These are phyloP conservation scores for Auriscalpium vulgare DNA, from an alignment of 768 basidiomycete species.

Conservation along the genomic window DNA sequence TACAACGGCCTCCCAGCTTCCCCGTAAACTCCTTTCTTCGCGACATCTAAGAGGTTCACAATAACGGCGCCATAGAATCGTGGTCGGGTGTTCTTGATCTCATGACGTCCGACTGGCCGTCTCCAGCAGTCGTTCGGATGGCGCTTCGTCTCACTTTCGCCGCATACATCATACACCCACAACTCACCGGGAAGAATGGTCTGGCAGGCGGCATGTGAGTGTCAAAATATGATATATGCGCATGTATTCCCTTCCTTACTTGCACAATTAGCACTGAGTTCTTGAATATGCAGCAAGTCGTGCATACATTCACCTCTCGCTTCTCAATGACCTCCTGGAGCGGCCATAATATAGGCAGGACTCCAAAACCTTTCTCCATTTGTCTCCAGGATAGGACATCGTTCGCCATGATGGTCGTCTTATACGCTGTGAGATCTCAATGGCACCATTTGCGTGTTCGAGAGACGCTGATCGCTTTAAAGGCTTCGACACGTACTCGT, in stretches of 20 bases:
- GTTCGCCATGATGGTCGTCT: constrained; percentile 14
- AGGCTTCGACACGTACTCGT: background rate
- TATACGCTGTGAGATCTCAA: constrained; percentile 10
- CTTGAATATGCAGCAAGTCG: background rate
- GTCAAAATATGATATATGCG: background rate
- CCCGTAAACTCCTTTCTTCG: constrained; percentile 32
- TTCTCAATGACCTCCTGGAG: background rate
- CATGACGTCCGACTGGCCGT: constrained; percentile 41
- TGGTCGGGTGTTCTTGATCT: constrained; percentile 42
- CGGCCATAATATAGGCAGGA: too few species aligned
- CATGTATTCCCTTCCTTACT: background rate
- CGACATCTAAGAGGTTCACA: background rate
- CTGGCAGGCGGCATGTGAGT: background rate
- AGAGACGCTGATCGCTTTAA: background rate
- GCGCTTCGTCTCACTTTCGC: constrained; percentile 49
- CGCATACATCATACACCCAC: constrained; percentile 43
- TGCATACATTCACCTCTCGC: background rate
- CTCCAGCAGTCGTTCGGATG: constrained; percentile 55
- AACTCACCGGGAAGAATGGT: constrained; percentile 24
- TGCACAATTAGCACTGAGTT: background rate
- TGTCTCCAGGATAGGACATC: constrained; percentile 1
- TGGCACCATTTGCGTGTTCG: background rate
- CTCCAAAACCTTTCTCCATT: too few species aligned
- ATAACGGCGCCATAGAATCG: constrained; percentile 32
- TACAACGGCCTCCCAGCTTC: constrained; percentile 60